Evolutionary conservation across 306 rosid genomes (phyloP), one percentile per base, ranked within the genome.

Genomic region (Neltuma alba): DNA sequence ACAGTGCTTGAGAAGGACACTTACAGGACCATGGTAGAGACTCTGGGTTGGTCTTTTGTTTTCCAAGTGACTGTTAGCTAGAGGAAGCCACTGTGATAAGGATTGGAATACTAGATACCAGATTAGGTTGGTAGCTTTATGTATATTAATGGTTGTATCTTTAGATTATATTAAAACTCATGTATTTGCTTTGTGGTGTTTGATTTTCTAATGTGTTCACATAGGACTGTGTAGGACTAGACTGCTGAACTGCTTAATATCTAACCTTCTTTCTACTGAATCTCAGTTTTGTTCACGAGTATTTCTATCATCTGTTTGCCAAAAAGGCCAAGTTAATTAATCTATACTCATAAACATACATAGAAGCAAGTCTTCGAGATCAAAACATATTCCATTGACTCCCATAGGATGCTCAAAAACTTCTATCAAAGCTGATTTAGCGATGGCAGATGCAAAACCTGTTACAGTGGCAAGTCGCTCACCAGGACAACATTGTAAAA

Each of bases 21-120:
- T 87, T 63, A 95, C 99, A 2, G 98, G 98, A 13, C 99, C 98
- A 10, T 95, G 98, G 98, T 93, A 91, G n/a, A n/a, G 85, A 80
- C 36, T 18, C 4, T 74, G 23, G 71, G 58, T 78, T 60, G 27
- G 76, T 74, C 2, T 40, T 20, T 72, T 63, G 75, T 64, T 78
- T 16, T 20, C 11, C 3, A 54, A 69, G 69, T 58, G 69, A 54
- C 55, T 50, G 70, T 72, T 78, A 69, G 48, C 55, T 15, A 36
- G 74, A 81, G 66, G 74, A 79, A 81, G 82, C 25, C 58, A 64
- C 37, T 77, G 67, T 55, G 55, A 55, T 76, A 69, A 85, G 83
- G 75, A 50, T 71, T 70, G 81, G 78, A 62, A 79, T 77, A 27
- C 81, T 81, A 69, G 48, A 70, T 25, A 47, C 55, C 76, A 72